Conservation (phyloP, 345 rosid genomes). For the Arabis alpina region DNA sequence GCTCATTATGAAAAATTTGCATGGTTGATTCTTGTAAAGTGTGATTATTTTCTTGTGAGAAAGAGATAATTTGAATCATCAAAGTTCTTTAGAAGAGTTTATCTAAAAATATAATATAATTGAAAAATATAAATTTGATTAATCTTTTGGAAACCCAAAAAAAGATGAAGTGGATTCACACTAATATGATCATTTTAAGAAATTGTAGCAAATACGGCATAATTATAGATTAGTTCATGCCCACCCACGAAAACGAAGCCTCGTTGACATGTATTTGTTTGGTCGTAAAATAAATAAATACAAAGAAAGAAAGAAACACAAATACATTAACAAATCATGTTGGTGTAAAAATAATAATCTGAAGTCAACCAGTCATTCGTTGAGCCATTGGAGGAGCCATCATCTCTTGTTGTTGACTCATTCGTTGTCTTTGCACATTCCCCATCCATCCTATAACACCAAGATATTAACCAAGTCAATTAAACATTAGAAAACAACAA, state of each 20-base stretch:
- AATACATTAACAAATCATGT: slow-evolving; percentile 7
- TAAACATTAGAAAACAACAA: neutral
- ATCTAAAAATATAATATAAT: neutral
- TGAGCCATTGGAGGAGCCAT: slow-evolving; percentile 44
- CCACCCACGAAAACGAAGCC: slow-evolving; percentile 31
- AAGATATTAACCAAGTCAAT: neutral
- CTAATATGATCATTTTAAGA: neutral
- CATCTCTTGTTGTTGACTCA: slow-evolving; percentile 39
- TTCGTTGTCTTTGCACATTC: slow-evolving; percentile 34
- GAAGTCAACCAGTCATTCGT: slow-evolving; percentile 40
- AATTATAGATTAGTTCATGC: slow-evolving; percentile 3
- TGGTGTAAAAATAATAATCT: neutral
- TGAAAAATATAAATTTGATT: no score
- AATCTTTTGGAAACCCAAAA: neutral
- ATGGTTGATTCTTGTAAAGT: no score
- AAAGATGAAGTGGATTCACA: neutral
- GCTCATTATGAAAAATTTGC: no score
- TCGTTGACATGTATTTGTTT: slow-evolving; percentile 22
- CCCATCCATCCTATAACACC: slow-evolving; percentile 42
- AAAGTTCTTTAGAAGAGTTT: neutral
- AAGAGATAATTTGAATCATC: neutral
- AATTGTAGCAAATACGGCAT: neutral
- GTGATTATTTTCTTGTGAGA: neutral
- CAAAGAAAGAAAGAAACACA: neutral
- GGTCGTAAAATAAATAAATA: neutral